A percentile compares a stretch with the other conserved stretches of the same genome.
These are phyloP conservation scores for Sungouiozyma ichnusensis DNA, from an alignment of 805 yeast genomes.

Conservation along the genomic window DNA sequence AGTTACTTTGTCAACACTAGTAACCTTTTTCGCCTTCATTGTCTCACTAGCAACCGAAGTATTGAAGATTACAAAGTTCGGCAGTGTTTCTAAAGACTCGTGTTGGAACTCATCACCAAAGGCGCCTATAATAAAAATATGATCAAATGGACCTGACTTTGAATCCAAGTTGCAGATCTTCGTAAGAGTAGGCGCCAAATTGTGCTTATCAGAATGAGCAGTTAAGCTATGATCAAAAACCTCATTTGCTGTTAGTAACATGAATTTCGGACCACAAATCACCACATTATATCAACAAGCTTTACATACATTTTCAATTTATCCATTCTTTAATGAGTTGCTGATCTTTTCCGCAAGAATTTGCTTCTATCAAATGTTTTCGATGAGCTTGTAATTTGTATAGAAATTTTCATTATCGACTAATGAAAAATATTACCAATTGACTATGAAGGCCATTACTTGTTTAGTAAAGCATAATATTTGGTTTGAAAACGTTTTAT, in stretches of 20 bases:
- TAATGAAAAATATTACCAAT: too few species aligned
- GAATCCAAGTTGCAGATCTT: constrained; percentile 40
- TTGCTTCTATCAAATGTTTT: neutral
- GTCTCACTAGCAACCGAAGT: constrained; percentile 1
- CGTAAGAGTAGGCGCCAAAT: constrained; percentile 27
- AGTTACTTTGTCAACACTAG: constrained; percentile 12
- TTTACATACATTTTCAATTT: neutral
- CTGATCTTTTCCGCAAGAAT: too few species aligned
- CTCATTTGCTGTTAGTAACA: neutral
- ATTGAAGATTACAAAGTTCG: constrained; percentile 8
- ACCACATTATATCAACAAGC: neutral
- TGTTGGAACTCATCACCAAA: constrained; percentile 11
- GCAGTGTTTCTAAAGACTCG: constrained; percentile 13
- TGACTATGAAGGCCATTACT: too few species aligned
- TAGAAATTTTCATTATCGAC: too few species aligned
- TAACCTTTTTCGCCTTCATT: neutral
- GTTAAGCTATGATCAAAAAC: constrained; percentile 6
- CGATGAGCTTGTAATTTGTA: neutral
- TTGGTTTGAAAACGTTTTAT: too few species aligned
- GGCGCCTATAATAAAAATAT: constrained; percentile 44
- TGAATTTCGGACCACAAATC: neutral
- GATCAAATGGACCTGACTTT: constrained; percentile 60
- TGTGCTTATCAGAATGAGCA: constrained; percentile 10
- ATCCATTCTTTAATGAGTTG: neutral
- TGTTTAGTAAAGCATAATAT: too few species aligned